phyloP scores from a whole-genome alignment of 1,284 basidiomycete species.

The Trichosporon sp. region DNA sequence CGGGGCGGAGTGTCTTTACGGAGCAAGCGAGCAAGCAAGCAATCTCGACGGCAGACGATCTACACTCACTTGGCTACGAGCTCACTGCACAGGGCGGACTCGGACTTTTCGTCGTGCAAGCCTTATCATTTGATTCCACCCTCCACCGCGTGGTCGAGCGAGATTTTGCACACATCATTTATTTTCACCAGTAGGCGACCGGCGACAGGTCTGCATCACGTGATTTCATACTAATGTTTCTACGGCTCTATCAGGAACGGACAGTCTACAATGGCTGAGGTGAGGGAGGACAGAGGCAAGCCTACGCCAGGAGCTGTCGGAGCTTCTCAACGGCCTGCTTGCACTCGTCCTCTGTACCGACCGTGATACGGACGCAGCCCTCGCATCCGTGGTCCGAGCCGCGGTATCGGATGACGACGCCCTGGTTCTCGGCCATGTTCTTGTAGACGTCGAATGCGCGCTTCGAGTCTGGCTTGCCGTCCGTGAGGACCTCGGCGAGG shows the following conservation, averaged over 20 bases:
- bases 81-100: background rate
- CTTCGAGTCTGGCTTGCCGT: conserved; percentile 59
- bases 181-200: too few species aligned
- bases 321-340: conserved; percentile 49
- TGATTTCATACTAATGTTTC: conserved; percentile 6
- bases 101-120: background rate
- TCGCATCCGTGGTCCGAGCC: conserved; percentile 80
- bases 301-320: conserved; percentile 28
- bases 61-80: too few species aligned
- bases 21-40: too few species aligned
- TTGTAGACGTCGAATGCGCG: conserved; percentile 72
- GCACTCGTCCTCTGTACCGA: conserved; percentile 82
- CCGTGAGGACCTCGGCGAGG: conserved; percentile 68
- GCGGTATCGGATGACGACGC: conserved; percentile 85
- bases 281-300: background rate
- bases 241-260: conserved; percentile 24
- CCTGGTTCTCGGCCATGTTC: conserved; percentile 73
- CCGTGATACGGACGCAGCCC: conserved; percentile 82
- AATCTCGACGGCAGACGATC: too few species aligned
- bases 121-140: background rate
- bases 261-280: conserved; percentile 18
- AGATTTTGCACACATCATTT: background rate
- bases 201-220: background rate
- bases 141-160: background rate
- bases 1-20: background rate